Conservation (phyloP, 106 monocot genomes). For the Dioscorea alata region DNA sequence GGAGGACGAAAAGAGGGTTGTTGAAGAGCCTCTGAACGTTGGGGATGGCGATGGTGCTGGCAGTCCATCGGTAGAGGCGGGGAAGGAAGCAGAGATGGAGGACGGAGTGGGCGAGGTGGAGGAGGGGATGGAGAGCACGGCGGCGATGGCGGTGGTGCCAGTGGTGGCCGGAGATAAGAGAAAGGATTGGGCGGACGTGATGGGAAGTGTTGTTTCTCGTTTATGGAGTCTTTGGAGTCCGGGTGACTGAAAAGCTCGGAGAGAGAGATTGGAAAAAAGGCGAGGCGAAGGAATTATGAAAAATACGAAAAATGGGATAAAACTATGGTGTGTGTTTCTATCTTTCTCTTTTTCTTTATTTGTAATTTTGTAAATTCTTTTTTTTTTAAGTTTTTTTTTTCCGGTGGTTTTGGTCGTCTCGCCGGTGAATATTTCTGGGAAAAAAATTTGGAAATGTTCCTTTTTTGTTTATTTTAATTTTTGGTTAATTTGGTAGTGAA, state of each 20-base stretch:
- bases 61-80: too few species aligned
- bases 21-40: neutral
- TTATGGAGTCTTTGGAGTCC: conserved; percentile 50
- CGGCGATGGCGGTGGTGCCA: conserved; percentile 10
- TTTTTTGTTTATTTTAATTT: too few species aligned
- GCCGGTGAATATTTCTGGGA: neutral
- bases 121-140: neutral
- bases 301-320: neutral
- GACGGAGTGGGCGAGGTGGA: neutral
- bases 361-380: neutral
- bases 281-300: neutral
- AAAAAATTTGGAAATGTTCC: too few species aligned
- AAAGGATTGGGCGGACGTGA: conserved; percentile 37
- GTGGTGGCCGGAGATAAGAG: conserved; percentile 5
- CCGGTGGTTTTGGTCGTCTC: neutral
- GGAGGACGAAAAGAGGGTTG: neutral
- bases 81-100: too few species aligned
- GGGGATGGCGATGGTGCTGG: neutral
- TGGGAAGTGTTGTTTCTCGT: conserved; percentile 31
- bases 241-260: neutral
- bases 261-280: neutral
- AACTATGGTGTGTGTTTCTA: neutral
- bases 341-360: too few species aligned
- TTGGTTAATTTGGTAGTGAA: too few species aligned
- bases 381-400: neutral